These are phyloP conservation scores for Endogone sp. DNA, from an alignment of 192 early-diverging fungal genomes.

Conservation along the genomic window DNA sequence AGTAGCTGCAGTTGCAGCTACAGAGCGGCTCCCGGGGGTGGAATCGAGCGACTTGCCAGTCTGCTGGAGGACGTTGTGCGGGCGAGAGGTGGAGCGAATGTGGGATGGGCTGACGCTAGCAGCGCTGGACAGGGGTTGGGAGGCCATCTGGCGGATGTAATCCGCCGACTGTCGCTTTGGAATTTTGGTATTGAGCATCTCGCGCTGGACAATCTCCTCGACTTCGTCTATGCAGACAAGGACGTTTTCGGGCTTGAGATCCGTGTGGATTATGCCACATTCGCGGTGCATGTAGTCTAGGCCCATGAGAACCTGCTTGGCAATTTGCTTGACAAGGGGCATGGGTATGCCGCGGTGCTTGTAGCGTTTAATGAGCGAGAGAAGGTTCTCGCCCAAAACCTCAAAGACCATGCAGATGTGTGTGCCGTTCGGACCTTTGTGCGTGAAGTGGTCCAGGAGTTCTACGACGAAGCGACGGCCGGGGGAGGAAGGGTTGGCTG, in stretches of 20 bases:
- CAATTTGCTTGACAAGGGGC: slow-evolving; percentile 85
- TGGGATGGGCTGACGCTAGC: background rate
- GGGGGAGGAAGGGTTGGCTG: slow-evolving; percentile 50
- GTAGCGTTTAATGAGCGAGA: slow-evolving; percentile 84
- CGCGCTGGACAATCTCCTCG: slow-evolving; percentile 63
- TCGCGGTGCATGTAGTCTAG: slow-evolving; percentile 92
- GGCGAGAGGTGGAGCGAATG: background rate
- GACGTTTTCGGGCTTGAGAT: slow-evolving; percentile 97
- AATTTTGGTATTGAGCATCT: slow-evolving; percentile 21
- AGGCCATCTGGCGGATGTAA: slow-evolving; percentile 22
- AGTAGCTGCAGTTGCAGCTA: background rate
- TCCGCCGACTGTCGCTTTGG: background rate
- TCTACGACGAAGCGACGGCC: slow-evolving; percentile 74
- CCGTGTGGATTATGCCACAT: slow-evolving; percentile 97
- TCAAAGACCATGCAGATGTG: slow-evolving; percentile 99
- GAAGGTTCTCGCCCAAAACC: slow-evolving; percentile 91
- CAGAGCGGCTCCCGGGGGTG: background rate
- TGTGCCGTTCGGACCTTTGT: slow-evolving; percentile 81
- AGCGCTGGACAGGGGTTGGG: slow-evolving; percentile 12
- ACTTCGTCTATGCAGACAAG: slow-evolving; percentile 90
- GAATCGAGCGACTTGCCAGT: background rate
- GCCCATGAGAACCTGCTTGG: slow-evolving; percentile 86
- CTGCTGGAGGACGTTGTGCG: background rate
- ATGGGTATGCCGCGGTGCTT: slow-evolving; percentile 81
- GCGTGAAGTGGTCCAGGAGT: slow-evolving; percentile 90